These are phyloP conservation scores for Rhodotorula sp. DNA, from an alignment of 1,284 basidiomycete genomes.

Conservation along the genomic window DNA sequence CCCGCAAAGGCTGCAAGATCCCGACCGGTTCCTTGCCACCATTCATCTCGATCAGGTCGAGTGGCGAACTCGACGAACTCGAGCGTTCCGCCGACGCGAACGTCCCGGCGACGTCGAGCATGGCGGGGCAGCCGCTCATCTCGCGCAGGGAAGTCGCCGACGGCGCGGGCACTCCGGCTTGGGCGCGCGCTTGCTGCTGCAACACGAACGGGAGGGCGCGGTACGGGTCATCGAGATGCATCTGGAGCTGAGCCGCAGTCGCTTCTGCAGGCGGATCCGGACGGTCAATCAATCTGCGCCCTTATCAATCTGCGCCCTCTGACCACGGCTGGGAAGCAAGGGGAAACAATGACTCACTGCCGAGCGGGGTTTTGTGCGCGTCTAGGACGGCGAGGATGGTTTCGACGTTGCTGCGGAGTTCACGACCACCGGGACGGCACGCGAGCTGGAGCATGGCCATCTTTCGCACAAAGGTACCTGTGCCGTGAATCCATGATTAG, in stretches of 20 bases:
- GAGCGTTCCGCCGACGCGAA: not conserved
- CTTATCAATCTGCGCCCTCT: no score
- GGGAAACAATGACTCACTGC: slow-evolving; percentile 11
- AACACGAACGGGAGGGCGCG: not conserved
- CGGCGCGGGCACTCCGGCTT: not conserved
- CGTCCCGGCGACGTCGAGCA: not conserved
- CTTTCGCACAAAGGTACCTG: slow-evolving; percentile 39
- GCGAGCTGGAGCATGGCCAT: slow-evolving; percentile 34
- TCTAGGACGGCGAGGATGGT: slow-evolving; percentile 38
- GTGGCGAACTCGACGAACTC: not conserved
- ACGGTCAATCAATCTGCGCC: not conserved
- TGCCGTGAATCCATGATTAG: not conserved
- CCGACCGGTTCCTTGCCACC: not conserved
- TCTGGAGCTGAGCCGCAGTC: slow-evolving; percentile 2
- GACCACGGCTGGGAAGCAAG: not conserved
- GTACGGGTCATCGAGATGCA: not conserved
- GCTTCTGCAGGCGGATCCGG: slow-evolving; percentile 4
- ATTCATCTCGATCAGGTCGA: not conserved
- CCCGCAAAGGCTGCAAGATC: not conserved
- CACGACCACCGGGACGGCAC: slow-evolving; percentile 4
- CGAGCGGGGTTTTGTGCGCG: slow-evolving; percentile 31
- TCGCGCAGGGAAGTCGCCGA: not conserved
- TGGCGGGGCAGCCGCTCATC: not conserved
- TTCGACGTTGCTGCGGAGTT: slow-evolving; percentile 25
- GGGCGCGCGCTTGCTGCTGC: not conserved